A percentile compares a stretch with the other conserved stretches of the same genome.
Evolutionary conservation across 768 basidiomycete genomes (phyloP).

Genomic region (Roridomyces roridus): DNA sequence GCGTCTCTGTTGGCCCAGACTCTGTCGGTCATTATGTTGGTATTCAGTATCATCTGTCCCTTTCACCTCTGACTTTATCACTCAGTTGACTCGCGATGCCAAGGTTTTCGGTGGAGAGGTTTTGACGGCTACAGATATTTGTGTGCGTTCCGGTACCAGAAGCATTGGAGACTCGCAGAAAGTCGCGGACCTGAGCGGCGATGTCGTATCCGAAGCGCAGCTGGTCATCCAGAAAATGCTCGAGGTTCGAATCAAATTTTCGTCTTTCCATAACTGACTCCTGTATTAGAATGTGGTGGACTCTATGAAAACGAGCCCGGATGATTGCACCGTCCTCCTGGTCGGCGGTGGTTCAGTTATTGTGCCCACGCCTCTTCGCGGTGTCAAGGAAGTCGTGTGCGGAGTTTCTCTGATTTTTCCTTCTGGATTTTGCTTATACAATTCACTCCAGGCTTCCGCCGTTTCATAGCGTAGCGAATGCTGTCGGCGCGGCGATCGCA

Average conservation of each 20-base stretch:
- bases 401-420: background rate
- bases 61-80: constrained; percentile 19
- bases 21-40: constrained; percentile 60
- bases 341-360: constrained; percentile 74
- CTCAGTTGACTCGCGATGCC: constrained; percentile 47
- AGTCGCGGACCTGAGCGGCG: constrained; percentile 20
- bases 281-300: constrained; percentile 58
- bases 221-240: constrained; percentile 28
- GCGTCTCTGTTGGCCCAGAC: constrained; percentile 64
- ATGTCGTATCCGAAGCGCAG: constrained; percentile 22
- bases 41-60: constrained; percentile 12
- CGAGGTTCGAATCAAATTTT: constrained; percentile 26
- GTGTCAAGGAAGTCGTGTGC: constrained; percentile 49
- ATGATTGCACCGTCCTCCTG: constrained; percentile 61
- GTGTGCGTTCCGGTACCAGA: constrained; percentile 38
- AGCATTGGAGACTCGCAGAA: constrained; percentile 27
- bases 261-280: background rate
- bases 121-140: constrained; percentile 67
- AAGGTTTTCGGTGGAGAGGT: constrained; percentile 61
- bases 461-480: constrained; percentile 60
- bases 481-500: constrained; percentile 59
- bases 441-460: constrained; percentile 31
- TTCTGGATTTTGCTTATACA: background rate
- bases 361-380: constrained; percentile 54
- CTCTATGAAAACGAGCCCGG: constrained; percentile 68